A percentile compares a stretch with the other conserved stretches of the same genome.
Evolutionary conservation across 2,329 filamentous ascomycete species (phyloP).

Genomic region (Aspergillus bombycis): DNA sequence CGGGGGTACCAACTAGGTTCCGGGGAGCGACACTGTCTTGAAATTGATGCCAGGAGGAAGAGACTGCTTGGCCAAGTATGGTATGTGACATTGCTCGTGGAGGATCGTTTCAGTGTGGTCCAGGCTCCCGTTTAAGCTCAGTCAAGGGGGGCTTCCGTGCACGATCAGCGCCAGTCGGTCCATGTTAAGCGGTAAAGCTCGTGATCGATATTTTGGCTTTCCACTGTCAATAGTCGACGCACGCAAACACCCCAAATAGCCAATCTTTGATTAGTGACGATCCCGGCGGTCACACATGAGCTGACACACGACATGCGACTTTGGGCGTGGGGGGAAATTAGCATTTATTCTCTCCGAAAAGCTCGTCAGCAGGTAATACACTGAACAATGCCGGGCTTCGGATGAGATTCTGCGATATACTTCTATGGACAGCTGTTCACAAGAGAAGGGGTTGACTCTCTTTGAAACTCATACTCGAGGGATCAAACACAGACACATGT

Average conservation of each 20-base stretch:
- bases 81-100: not conserved
- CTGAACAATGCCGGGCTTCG: not conserved
- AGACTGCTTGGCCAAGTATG: not conserved
- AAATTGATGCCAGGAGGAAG: not conserved
- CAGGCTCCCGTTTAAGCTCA: conserved; percentile 1
- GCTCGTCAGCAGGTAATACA: not conserved
- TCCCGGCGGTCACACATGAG: not conserved
- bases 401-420: not conserved
- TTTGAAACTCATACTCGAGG: not conserved
- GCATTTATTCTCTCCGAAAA: not conserved
- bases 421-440: not conserved
- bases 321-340: not conserved
- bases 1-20: not conserved
- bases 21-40: not conserved
- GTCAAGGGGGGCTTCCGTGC: not conserved
- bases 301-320: not conserved
- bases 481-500: not conserved
- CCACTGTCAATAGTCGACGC: not conserved
- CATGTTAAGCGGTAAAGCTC: not conserved
- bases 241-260: not conserved
- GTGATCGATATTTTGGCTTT: not conserved
- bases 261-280: not conserved
- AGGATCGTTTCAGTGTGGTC: not conserved
- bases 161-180: not conserved
- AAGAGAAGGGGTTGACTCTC: not conserved